Evolutionary conservation across 345 rosid species (phyloP).

Genomic region (Brassica incana): DNA sequence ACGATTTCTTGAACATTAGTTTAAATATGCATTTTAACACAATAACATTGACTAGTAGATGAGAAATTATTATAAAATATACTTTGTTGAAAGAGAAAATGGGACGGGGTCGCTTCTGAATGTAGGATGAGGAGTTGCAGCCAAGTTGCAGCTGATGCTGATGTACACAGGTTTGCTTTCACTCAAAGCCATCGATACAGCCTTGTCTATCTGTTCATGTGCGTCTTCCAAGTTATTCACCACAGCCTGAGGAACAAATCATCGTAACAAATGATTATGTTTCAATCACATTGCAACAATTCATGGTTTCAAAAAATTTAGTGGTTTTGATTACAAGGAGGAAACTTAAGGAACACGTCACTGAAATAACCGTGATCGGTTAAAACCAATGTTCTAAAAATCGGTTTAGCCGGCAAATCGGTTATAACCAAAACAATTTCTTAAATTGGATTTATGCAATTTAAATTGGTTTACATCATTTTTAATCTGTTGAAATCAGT

Average conservation of each 20-base stretch:
- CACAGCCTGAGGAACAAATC: not conserved
- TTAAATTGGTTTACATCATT: no score
- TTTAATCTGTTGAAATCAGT: no score
- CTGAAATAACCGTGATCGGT: not conserved
- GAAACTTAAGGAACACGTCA: not conserved
- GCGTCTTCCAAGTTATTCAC: conserved; percentile 11
- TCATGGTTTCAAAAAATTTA: not conserved
- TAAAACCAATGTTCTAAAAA: no score
- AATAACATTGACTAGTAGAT: not conserved
- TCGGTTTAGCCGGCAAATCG: no score
- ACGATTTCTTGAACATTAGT: no score
- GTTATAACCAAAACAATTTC: no score
- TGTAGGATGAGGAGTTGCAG: not conserved
- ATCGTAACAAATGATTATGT: not conserved
- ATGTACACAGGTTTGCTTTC: conserved; percentile 18
- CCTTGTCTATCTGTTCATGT: conserved; percentile 10
- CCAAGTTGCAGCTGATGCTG: conserved; percentile 10
- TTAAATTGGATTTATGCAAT: no score
- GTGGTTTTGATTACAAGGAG: not conserved
- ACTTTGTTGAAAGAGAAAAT: not conserved
- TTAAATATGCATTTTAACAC: not conserved
- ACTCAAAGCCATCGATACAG: conserved; percentile 5
- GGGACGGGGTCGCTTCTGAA: not conserved
- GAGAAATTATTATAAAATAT: not conserved
- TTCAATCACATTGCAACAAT: not conserved